Evolutionary conservation across 495 filamentous ascomycete genomes (phyloP).

Genomic region (Penicillium longicatenatum): DNA sequence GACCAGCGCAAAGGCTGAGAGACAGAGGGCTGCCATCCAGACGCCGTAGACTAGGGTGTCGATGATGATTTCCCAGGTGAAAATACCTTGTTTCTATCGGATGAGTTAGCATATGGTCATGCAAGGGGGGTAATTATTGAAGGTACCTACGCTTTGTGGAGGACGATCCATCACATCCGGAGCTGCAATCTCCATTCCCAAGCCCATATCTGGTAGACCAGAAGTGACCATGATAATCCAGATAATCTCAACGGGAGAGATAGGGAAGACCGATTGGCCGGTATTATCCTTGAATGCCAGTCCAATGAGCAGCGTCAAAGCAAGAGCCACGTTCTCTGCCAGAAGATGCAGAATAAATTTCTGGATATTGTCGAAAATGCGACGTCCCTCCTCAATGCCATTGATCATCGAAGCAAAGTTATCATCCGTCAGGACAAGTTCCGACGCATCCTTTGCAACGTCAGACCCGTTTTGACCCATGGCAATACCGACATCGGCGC

Average conservation of each 20-base stretch:
- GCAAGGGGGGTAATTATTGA: constrained; percentile 1
- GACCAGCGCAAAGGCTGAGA: constrained; percentile 64
- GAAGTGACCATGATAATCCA: constrained; percentile 82
- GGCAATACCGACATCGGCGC: constrained; percentile 82
- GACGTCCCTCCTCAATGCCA: constrained; percentile 69
- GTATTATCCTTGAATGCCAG: constrained; percentile 67
- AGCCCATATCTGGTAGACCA: constrained; percentile 71
- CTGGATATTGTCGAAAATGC: constrained; percentile 78
- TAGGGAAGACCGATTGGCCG: constrained; percentile 69
- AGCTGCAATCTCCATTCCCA: constrained; percentile 69
- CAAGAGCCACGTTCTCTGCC: constrained; percentile 73
- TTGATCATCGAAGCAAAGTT: constrained; percentile 84
- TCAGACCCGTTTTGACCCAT: constrained; percentile 79
- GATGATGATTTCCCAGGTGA: constrained; percentile 66
- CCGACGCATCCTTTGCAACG: constrained; percentile 84
- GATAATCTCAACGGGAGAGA: constrained; percentile 71
- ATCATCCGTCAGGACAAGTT: constrained; percentile 79
- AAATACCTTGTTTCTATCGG: constrained; percentile 63
- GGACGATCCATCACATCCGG: constrained; percentile 68
- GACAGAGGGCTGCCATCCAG: constrained; percentile 69
- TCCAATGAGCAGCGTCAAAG: constrained; percentile 67
- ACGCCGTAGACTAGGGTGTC: constrained; percentile 72
- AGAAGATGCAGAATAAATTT: constrained; percentile 76
- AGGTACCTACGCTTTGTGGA: constrained; percentile 55
- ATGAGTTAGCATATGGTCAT: constrained; percentile 30